Percentiles rank a stretch among this genome's conserved stretches.
Conservation (phyloP, 495 filamentous ascomycete species). For the Hamigera avellanea region DNA sequence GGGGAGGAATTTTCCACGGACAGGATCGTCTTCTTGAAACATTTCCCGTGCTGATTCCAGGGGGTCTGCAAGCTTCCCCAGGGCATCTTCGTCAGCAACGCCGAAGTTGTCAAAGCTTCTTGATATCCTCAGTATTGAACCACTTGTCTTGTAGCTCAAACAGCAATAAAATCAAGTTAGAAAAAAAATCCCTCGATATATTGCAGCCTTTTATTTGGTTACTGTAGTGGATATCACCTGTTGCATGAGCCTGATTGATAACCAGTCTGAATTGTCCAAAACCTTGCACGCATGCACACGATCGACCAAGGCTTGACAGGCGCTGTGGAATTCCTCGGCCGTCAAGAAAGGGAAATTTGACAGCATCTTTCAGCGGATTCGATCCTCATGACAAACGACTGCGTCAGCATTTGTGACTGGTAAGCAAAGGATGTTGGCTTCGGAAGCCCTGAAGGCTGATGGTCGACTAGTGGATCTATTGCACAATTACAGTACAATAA, state of each 20-base stretch:
- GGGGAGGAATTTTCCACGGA: conserved; percentile 8
- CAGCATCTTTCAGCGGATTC: conserved; percentile 5
- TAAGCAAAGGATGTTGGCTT: no score
- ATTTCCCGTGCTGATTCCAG: conserved; percentile 13
- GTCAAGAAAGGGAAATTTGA: conserved; percentile 43
- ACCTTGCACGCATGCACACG: conserved; percentile 26
- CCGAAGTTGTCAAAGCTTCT: conserved; percentile 10
- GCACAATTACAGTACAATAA: no score
- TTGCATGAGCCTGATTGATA: conserved; percentile 18
- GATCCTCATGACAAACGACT: no score
- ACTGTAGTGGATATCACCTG: conserved; percentile 12
- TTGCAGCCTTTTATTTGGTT: neutral
- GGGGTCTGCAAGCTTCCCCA: conserved; percentile 1
- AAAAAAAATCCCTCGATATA: conserved; percentile 1
- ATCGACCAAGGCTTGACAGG: conserved; percentile 46
- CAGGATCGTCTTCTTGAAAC: conserved; percentile 27
- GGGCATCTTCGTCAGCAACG: neutral
- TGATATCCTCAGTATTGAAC: conserved; percentile 25
- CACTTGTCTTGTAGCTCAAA: conserved; percentile 14
- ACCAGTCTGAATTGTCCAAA: conserved; percentile 14
- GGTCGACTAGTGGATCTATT: no score
- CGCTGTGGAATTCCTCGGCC: conserved; percentile 45
- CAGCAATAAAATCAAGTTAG: conserved; percentile 6
- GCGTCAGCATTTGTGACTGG: no score
- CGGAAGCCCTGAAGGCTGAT: no score